Conservation (phyloP, 768 basidiomycete species). For the Lactarius pseudohatsudake region DNA sequence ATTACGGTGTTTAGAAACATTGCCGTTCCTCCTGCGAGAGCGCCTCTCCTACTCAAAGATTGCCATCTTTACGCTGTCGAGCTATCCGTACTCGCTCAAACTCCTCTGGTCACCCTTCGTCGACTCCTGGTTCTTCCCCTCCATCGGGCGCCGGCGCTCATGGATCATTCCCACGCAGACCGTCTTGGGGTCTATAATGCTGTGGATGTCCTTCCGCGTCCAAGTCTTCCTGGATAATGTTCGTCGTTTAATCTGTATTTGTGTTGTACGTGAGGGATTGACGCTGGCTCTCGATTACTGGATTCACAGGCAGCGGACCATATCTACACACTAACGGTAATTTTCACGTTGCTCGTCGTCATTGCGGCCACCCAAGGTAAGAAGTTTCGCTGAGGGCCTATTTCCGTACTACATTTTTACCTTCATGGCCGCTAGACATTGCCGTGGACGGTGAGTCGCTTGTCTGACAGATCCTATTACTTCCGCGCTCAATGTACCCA, state of each 20-base stretch:
- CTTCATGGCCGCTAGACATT: constrained; percentile 65
- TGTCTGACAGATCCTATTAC: constrained; percentile 35
- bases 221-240: constrained; percentile 79
- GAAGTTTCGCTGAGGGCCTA: constrained; percentile 26
- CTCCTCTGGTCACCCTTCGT: constrained; percentile 97
- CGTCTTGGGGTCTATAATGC: constrained; percentile 80
- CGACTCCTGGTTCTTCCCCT: constrained; percentile 80
- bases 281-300: neutral
- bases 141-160: constrained; percentile 88
- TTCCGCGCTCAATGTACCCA: constrained; percentile 37
- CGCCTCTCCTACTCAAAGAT: constrained; percentile 97
- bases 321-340: constrained; percentile 70
- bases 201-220: constrained; percentile 72
- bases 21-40: constrained; percentile 94
- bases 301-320: constrained; percentile 71
- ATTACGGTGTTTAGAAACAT: constrained; percentile 59
- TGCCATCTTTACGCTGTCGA: constrained; percentile 87
- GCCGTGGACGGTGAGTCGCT: constrained; percentile 84
- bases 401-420: constrained; percentile 25
- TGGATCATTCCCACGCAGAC: constrained; percentile 99
- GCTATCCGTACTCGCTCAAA: constrained; percentile 96
- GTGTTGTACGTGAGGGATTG: neutral
- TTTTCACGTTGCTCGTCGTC: constrained; percentile 90
- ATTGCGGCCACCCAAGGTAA: constrained; percentile 98
- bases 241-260: constrained; percentile 32